phyloP scores from a whole-genome alignment of 1,284 basidiomycete species.

The Fistulinella staudtii region DNA sequence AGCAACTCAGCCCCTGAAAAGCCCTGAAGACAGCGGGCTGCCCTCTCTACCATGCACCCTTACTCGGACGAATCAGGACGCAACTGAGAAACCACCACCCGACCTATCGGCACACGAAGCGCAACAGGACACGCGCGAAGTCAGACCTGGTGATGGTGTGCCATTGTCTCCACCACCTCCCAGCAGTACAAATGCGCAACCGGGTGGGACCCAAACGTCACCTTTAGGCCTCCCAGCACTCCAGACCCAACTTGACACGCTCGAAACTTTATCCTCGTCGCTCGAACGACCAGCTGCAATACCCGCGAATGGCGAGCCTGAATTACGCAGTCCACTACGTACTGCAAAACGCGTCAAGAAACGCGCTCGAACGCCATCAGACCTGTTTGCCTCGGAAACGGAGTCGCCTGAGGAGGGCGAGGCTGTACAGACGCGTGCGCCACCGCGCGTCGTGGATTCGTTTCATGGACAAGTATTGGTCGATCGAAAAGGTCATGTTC shows the following conservation, averaged over 20 bases:
- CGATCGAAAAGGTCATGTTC: constrained; percentile 21
- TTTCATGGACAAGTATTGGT: constrained; percentile 19
- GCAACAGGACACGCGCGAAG: too few relatives aligned
- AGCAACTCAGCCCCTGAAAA: too few relatives aligned
- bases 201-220: too few relatives aligned
- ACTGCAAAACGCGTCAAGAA: constrained; percentile 8
- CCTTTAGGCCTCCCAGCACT: too few relatives aligned
- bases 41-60: background rate
- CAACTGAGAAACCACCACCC: background rate
- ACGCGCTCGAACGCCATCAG: constrained; percentile 11
- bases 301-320: background rate
- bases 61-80: background rate
- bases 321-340: background rate
- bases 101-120: too few relatives aligned
- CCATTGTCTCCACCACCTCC: too few relatives aligned
- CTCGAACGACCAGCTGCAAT: background rate
- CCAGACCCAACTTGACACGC: background rate
- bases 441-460: constrained; percentile 25
- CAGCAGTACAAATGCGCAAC: too few relatives aligned
- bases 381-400: constrained; percentile 19
- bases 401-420: constrained; percentile 7
- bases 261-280: background rate
- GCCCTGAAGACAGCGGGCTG: too few relatives aligned
- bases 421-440: constrained; percentile 9
- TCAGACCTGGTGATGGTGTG: too few relatives aligned